A percentile compares a stretch with the other conserved stretches of the same genome.
Conservation (phyloP, 129 eudicot genomes). For the Flaveria sonorensis region DNA sequence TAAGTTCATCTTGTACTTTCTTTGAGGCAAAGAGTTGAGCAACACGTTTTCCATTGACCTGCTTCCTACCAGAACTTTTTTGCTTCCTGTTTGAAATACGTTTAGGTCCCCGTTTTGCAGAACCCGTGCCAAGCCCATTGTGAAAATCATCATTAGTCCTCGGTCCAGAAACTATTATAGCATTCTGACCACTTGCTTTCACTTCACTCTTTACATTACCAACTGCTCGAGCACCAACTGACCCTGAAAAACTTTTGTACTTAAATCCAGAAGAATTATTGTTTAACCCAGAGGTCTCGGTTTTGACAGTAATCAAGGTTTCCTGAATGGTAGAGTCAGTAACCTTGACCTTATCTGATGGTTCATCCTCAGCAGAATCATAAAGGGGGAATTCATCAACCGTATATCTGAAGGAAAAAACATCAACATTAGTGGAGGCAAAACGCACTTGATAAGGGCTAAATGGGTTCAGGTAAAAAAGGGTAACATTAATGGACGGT, state of each 20-base stretch:
- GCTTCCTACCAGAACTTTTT: constrained; percentile 54
- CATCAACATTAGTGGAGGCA: constrained; percentile 24
- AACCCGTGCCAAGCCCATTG: constrained; percentile 40
- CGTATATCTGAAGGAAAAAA: constrained; percentile 49
- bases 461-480: neutral
- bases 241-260: constrained; percentile 32
- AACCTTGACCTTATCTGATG: constrained; percentile 37
- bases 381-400: constrained; percentile 86
- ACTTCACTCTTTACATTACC: constrained; percentile 42
- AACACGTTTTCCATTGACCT: constrained; percentile 61
- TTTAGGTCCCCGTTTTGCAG: constrained; percentile 52
- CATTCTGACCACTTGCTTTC: constrained; percentile 26
- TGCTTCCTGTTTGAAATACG: constrained; percentile 43
- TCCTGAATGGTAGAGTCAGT: constrained; percentile 37
- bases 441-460: neutral
- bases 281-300: constrained; percentile 27
- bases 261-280: constrained; percentile 34
- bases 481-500: neutral
- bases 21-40: constrained; percentile 68
- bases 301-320: constrained; percentile 21
- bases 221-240: constrained; percentile 29
- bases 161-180: constrained; percentile 36
- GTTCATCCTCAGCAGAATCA: constrained; percentile 96
- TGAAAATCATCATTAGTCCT: constrained; percentile 42
- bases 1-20: constrained; percentile 73